Evolutionary conservation across 176 grass and related monocot genomes (phyloP).

Genomic region (Phyllostachys edulis): DNA sequence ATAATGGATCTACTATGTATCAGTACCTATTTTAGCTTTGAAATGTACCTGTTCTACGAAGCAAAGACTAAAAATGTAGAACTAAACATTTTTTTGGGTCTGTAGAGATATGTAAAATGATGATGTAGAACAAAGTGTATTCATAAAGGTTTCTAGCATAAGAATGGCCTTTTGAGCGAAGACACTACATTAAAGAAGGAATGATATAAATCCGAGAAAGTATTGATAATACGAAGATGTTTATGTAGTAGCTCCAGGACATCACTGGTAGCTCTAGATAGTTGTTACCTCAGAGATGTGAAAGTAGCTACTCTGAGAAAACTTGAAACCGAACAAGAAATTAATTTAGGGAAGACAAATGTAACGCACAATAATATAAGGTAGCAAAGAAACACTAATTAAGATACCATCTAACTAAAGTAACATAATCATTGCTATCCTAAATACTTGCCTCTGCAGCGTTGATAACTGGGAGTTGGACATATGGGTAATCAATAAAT

Average conservation of each 20-base stretch:
- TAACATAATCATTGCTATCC: background rate
- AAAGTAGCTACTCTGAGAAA: constrained; percentile 11
- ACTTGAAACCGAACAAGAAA: background rate
- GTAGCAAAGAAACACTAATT: constrained; percentile 1
- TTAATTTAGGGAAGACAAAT: background rate
- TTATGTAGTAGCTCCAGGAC: background rate
- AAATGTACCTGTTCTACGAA: too few relatives aligned
- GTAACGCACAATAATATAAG: constrained; percentile 14
- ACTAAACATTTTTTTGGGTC: too few relatives aligned
- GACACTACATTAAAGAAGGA: too few relatives aligned
- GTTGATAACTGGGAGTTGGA: constrained; percentile 54
- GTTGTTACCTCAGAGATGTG: background rate
- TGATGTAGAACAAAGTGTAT: too few relatives aligned
- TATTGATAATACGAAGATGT: too few relatives aligned
- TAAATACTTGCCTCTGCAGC: constrained; percentile 51
- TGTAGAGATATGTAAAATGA: too few relatives aligned
- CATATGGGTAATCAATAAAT: constrained; percentile 66
- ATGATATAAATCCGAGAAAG: too few relatives aligned
- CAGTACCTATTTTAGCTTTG: too few relatives aligned
- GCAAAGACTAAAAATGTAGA: too few relatives aligned
- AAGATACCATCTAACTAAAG: background rate
- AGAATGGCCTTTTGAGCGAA: too few relatives aligned
- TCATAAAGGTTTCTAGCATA: too few relatives aligned
- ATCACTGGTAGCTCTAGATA: background rate
- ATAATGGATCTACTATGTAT: too few relatives aligned